Base-by-base conservation (phyloP, 768 basidiomycete species). In the Tylopilus cervinicoccineus region DNA sequence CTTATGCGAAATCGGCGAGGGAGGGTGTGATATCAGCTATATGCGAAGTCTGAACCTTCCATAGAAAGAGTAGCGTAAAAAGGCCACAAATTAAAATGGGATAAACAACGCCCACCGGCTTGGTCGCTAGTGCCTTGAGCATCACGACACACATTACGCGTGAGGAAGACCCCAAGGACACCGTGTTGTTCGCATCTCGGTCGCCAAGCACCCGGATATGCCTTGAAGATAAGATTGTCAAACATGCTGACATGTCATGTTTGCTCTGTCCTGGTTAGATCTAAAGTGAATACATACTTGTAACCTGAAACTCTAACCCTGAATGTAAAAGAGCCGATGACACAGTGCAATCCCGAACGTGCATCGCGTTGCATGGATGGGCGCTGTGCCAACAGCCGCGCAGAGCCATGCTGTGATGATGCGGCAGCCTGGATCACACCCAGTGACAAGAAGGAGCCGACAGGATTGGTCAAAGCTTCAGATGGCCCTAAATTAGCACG, bases 121-220 rank as follows among this genome's bases (percentile, higher is more conserved):
- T 60, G 39, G 56, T 62, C 64, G 64, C 62, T 46, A 62, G 58
- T 62, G 28, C 52, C 49, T 61, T 52, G 55, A 44, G 36, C 40
- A 57, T 60, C 62, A 66, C 65, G 57, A 61, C 54, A 66, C 61
- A 55, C 53, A 53, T 40, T 54, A 64, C 62, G 59, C 62, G 62
- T 55, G 64, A 50, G 44, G 57, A 52, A 33, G 64, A 51, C 56
- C 46, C 59, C 65, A 58, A 57, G 45, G 67, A 56, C 62, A 67
- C 60, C 65, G 53, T 43, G 52, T 54, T 55, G 45, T 45, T 61
- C 45, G 50, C 28, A 52, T 50, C 45, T 49, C 56, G 54, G 70
- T 41, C 53, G 59, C 45, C 52, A 56, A 39, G 43, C 44, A 40
- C 48, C 44, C 45, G 53, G 44, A 17, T 26, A 48, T 41, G 22